Percentiles rank a stretch among this genome's conserved stretches.
Conservation (phyloP, 805 yeast genomes). For the Kodamaea neixiangensis region DNA sequence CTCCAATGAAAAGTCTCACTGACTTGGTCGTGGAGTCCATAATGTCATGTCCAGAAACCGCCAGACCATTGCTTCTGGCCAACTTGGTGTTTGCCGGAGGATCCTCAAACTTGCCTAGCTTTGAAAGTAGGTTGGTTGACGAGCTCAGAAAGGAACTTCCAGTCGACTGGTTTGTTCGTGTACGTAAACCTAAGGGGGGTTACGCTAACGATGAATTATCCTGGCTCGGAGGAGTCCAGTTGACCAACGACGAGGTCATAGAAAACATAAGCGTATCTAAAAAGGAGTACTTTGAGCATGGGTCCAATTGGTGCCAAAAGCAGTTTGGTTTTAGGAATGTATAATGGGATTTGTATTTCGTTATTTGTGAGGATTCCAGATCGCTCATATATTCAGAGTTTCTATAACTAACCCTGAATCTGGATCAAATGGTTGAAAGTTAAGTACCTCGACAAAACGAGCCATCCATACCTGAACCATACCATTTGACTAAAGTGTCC, state of each 20-base stretch:
- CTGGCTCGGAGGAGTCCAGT: conserved; percentile 40
- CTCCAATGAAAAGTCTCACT: conserved; percentile 68
- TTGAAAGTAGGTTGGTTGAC: conserved; percentile 56
- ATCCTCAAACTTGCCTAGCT: conserved; percentile 67
- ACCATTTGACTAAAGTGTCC: conserved; percentile 91
- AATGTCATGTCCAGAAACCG: conserved; percentile 67
- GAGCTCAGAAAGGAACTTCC: conserved; percentile 72
- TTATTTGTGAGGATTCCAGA: background rate
- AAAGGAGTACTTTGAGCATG: conserved; percentile 85
- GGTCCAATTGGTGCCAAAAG: conserved; percentile 58
- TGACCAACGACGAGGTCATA: conserved; percentile 43
- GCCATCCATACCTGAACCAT: conserved; percentile 94
- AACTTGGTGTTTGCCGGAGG: conserved; percentile 88
- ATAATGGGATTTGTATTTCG: background rate
- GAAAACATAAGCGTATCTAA: conserved; percentile 62
- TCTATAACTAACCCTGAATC: background rate
- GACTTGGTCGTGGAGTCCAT: conserved; percentile 77
- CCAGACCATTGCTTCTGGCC: conserved; percentile 73
- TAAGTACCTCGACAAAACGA: conserved; percentile 73
- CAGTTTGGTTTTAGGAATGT: conserved; percentile 46
- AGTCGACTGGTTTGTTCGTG: conserved; percentile 64
- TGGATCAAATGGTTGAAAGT: conserved; percentile 65
- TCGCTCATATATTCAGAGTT: background rate
- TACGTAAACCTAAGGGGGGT: conserved; percentile 24
- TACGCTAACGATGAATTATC: conserved; percentile 26